Base-by-base conservation (phyloP, 2,329 filamentous ascomycete species). In the Thyridium curvatum region DNA sequence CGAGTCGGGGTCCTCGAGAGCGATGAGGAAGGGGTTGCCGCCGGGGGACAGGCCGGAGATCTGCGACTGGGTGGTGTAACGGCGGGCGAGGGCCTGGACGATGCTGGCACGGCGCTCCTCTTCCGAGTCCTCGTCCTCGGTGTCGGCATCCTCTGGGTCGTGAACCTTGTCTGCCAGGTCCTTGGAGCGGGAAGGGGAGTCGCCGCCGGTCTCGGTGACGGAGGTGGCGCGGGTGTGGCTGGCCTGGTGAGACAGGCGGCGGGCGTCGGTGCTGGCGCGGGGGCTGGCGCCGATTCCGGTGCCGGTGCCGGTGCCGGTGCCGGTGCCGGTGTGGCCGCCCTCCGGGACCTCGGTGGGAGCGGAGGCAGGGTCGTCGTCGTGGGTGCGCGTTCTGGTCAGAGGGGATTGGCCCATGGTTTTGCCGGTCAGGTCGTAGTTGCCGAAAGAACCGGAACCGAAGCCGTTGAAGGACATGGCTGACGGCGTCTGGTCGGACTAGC, bases 141-240 rank as follows among this genome's bases (percentile, higher is more conserved):
- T 82, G 26, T 88, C 89, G 16, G 86, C 87, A 2, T 78, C 73
- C 41, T 93, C 85, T 9, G 73, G 63, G 21, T 26, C 21, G 21
- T 26, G 21, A 10, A 26, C 21, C 21, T 26, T 26, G 21, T 26
- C 21, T 26, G 6, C 21, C 10, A 26, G 21, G 21, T 26, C 21
- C 21, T 26, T 26, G 21, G 21, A 26, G 21, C 21, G 21, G 10
- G 6, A 6, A 6, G 21, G 21, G 21, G 21, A 26, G 21, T 26
- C 21, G 17, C 50, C 50, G 41, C 47, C 54, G 31, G 57, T 54
- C 41, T 67, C 63, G 26, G 61, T 64, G 30, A 60, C 30, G 8
- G 63, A 66, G 2, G 54, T 60, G 32, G 52, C 51, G 8, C 62
- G 57, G 13, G 63, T 67, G 21, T 26, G 21, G 21, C 21, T 26